Base-by-base conservation (phyloP, 345 rosid genomes). In the Brassica juncea region DNA sequence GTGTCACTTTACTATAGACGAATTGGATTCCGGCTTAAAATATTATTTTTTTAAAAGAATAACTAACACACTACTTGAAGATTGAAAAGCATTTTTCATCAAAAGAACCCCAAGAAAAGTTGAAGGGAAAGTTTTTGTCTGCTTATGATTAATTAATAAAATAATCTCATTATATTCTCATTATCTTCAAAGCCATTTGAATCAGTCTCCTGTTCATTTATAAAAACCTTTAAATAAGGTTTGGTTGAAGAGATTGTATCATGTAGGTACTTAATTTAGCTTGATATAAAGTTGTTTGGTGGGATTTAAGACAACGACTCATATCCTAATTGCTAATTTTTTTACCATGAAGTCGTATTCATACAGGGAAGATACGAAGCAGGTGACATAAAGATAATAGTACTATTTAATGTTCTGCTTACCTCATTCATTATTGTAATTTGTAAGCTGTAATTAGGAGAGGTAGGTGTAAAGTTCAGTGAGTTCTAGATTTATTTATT, bases 221-320 rank as follows among this genome's bases (percentile, higher is more conserved):
- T 64, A 37, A 47, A 65, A 19, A 5, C 2, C 2, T 65, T 54
- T 65, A 55, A 37, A 4, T 1, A 27, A 37, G 31, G 35, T 71
- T 78, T 16, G 76, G 77, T 71, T 77, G 25, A 55, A 71, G 66
- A 64, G 54, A 64, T 71, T 3, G 25, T 23, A 72, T 78, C 77
- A 72, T 42, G 72, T 42, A 42, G 54, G 30, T 66, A 55, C 12
- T 63, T 52, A 37, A 35, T 31, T 62, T 70, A 44, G 63, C 32
- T 77, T 63, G 57, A 25, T 62, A 47, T 70, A 7, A 25, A n/a
- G n/a, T 34, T 25, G 66, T 11, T 64, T 11, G 76, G 76, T 77
- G 66, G 25, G 81, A 77, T 77, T 77, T 63, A 25, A n/a, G 72
- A 71, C 37, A 52, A 54, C 59, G 72, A 78, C 67, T 19, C 67